These are phyloP conservation scores for Phoma herbarum DNA, from an alignment of 2,329 filamentous ascomycete genomes.

Conservation along the genomic window DNA sequence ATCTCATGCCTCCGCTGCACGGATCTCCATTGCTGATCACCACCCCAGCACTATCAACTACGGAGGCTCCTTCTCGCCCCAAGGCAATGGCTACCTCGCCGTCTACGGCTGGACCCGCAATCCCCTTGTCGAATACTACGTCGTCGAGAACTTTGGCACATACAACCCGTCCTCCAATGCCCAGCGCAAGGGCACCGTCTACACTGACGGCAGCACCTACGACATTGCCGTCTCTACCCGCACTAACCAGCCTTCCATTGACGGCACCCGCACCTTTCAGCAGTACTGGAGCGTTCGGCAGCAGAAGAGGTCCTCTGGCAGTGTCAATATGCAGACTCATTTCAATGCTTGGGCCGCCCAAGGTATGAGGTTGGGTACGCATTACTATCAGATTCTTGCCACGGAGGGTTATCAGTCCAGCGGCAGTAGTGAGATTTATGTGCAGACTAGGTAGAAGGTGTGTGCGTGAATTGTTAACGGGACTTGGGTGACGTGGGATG, in stretches of 20 bases:
- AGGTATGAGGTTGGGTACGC: slow-evolving; percentile 40
- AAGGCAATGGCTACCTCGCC: slow-evolving; percentile 43
- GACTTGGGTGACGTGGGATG: not conserved
- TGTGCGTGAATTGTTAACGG: not conserved
- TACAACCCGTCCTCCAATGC: slow-evolving; percentile 56
- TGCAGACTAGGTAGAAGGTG: slow-evolving; percentile 3
- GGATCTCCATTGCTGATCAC: not conserved
- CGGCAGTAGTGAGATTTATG: slow-evolving; percentile 18
- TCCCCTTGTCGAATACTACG: slow-evolving; percentile 66
- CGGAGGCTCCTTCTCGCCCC: slow-evolving; percentile 32
- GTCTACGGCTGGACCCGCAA: slow-evolving; percentile 65
- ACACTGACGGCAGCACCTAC: slow-evolving; percentile 62
- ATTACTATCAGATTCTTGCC: slow-evolving; percentile 51
- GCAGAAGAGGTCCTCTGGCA: slow-evolving; percentile 58
- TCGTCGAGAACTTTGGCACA: slow-evolving; percentile 61
- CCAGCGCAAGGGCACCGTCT: slow-evolving; percentile 59
- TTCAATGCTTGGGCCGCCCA: slow-evolving; percentile 40
- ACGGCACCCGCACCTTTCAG: slow-evolving; percentile 61
- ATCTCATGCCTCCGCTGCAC: too few relatives aligned
- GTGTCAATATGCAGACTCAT: slow-evolving; percentile 38
- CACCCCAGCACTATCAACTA: slow-evolving; percentile 30
- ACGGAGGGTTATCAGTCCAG: slow-evolving; percentile 58
- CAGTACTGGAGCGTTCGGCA: slow-evolving; percentile 64
- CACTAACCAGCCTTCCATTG: slow-evolving; percentile 61
- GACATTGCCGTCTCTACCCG: slow-evolving; percentile 60